Evolutionary conservation across 495 filamentous ascomycete genomes (phyloP), one percentile per base, ranked within the genome.

Genomic region (Talaromyces borbonicus): DNA sequence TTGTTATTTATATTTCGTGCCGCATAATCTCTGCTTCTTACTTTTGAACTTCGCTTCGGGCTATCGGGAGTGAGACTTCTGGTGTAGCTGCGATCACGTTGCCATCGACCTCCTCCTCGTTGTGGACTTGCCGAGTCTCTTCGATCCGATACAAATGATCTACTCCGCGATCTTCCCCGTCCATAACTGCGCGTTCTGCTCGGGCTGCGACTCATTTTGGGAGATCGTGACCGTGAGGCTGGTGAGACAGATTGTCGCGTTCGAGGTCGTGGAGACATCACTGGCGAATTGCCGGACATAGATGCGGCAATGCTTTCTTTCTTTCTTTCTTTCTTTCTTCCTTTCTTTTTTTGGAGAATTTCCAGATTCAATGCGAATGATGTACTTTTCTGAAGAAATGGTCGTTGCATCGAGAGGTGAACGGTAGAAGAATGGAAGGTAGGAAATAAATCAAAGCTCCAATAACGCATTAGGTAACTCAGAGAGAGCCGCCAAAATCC

Each of bases 41-140:
- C 78, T 67, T 83, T 83, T 20, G 78, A 74, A 54, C 78, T 84
- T 56, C 65, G 66, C 12, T 73, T 63, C 22, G 64, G 66, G 25
- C 56, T 60, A 31, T 58, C 49, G n/a, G 65, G 64, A 46, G 62
- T 73, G n/a, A 54, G 63, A 35, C 69, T 72, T 25, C 73, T 68
- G 30, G 66, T 71, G 54, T 71, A 72, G 51, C 66, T 73, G 29
- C 66, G 60, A 36, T 62, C 63, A 49, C 64, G 58, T 31, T 63
- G 61, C 11, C 61, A 53, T 31, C 68, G 63, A 38, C 50, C 52
- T 41, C 56, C 59, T 53, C 48, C 55, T 30, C 63, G 52, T 43
- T 60, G 69, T 45, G 55, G 59, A 50, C 66, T 73, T 50, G 70
- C 60, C 32, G 69, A 64, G 7, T 49, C 36, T 20, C 38, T 47